Evolutionary conservation across 192 early-diverging fungal genomes (phyloP).

Genomic region (Pilaira anomala): DNA sequence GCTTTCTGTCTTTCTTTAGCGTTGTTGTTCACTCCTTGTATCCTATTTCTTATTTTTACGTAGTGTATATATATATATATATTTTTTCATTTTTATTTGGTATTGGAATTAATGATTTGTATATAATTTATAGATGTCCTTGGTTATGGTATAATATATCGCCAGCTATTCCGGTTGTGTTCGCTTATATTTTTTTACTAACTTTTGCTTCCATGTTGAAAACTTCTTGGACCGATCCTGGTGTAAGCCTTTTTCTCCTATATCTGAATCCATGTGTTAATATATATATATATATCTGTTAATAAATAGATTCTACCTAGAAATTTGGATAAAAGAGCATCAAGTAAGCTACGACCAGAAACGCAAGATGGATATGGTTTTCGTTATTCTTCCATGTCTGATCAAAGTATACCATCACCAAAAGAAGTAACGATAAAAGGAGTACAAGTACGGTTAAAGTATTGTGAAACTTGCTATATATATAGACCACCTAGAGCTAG

Average conservation of each 20-base stretch:
- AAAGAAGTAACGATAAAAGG: conserved; percentile 63
- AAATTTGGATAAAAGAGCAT: conserved; percentile 56
- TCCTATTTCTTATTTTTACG: conserved; percentile 59
- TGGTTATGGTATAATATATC: conserved; percentile 59
- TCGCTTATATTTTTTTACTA: conserved; percentile 61
- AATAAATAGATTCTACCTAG: conserved; percentile 57
- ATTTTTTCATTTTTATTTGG: not conserved
- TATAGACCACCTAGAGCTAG: conserved; percentile 85
- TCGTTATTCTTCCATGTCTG: conserved; percentile 38
- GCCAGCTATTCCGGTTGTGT: conserved; percentile 63
- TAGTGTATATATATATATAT: conserved; percentile 22
- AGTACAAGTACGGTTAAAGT: conserved; percentile 69
- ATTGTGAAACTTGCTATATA: conserved; percentile 86
- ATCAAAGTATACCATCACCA: conserved; percentile 38
- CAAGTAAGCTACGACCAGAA: not conserved
- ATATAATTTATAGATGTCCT: conserved; percentile 57
- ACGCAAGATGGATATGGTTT: not conserved
- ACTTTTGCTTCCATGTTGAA: conserved; percentile 66
- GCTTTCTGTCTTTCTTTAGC: conserved; percentile 61
- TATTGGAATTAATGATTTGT: not conserved
- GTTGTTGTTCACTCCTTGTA: conserved; percentile 55
- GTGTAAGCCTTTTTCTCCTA: conserved; percentile 32
- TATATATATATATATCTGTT: not conserved
- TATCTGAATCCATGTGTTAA: not conserved
- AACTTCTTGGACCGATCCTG: conserved; percentile 76